phyloP scores from a whole-genome alignment of 2,329 filamentous ascomycete genomes.

The Pyrenophora graminea region DNA sequence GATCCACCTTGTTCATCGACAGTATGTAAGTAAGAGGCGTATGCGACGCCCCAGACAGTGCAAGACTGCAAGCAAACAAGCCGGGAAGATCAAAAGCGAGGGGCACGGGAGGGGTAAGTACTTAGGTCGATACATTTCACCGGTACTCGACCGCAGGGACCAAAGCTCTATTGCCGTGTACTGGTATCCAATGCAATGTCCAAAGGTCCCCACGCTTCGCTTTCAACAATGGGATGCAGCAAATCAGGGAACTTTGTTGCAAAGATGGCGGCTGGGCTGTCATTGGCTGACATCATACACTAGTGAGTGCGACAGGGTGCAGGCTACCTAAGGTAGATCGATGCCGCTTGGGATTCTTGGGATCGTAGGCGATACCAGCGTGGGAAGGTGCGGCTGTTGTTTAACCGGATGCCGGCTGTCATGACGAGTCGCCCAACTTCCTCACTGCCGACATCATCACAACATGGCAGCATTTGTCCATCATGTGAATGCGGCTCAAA shows the following conservation, averaged over 20 bases:
- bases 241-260: conserved; percentile 3
- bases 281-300: conserved; percentile 9
- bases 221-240: not conserved
- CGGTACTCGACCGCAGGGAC: not conserved
- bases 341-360: conserved; percentile 8
- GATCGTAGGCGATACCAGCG: not conserved
- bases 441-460: not conserved
- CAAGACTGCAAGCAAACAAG: not conserved
- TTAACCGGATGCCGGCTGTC: not conserved
- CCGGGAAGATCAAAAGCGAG: not conserved
- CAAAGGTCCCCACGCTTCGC: not conserved
- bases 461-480: not conserved
- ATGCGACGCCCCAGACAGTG: conserved; percentile 4
- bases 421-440: not conserved
- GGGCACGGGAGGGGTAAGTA: conserved; percentile 5
- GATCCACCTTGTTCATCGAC: not conserved
- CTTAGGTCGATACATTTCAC: not conserved
- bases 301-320: not conserved
- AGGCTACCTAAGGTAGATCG: not conserved
- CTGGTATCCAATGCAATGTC: conserved; percentile 5
- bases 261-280: not conserved
- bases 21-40: conserved; percentile 1
- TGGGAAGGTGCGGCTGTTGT: not conserved
- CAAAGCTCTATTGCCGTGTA: not conserved
- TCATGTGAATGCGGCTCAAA: not conserved